Evolutionary conservation across 805 yeast species (phyloP).

Genomic region (Candida qinlingensis): DNA sequence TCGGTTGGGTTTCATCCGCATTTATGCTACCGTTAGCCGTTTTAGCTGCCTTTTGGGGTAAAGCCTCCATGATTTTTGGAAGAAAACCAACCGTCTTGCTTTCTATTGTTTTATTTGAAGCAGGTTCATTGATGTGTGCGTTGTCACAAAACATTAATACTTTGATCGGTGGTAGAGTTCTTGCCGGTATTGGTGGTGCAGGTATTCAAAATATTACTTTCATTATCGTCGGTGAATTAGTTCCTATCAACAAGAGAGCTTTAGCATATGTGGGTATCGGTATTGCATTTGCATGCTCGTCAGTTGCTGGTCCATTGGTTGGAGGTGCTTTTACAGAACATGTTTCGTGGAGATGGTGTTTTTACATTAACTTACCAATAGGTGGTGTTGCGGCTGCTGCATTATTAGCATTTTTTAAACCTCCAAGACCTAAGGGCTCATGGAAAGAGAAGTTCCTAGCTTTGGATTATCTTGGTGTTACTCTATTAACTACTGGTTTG

Average conservation of each 20-base stretch:
- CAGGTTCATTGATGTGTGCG: conserved; percentile 52
- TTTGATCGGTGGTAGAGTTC: conserved; percentile 64
- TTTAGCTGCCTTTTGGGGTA: conserved; percentile 53
- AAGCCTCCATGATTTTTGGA: conserved; percentile 51
- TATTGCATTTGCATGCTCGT: conserved; percentile 40
- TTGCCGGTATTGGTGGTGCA: conserved; percentile 68
- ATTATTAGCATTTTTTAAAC: conserved; percentile 38
- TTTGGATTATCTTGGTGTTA: conserved; percentile 47
- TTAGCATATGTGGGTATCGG: conserved; percentile 20
- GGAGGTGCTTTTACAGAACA: conserved; percentile 61
- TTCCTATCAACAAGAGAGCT: conserved; percentile 26
- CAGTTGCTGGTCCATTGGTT: conserved; percentile 56
- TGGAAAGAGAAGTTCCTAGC: conserved; percentile 32
- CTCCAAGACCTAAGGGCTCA: conserved; percentile 41
- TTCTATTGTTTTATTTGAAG: conserved; percentile 30
- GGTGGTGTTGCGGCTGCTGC: conserved; percentile 46
- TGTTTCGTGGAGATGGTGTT: conserved; percentile 74
- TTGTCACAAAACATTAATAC: conserved; percentile 47
- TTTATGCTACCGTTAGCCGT: conserved; percentile 50
- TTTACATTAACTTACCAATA: conserved; percentile 62
- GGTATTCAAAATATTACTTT: conserved; percentile 53
- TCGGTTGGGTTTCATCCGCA: conserved; percentile 57
- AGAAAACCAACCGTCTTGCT: conserved; percentile 44
- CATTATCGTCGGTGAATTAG: conserved; percentile 49
- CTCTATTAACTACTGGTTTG: conserved; percentile 36